A percentile compares a stretch with the other conserved stretches of the same genome.
Evolutionary conservation across 352 stramenopile genomes (phyloP).

Genomic region (Phytophthora pini): DNA sequence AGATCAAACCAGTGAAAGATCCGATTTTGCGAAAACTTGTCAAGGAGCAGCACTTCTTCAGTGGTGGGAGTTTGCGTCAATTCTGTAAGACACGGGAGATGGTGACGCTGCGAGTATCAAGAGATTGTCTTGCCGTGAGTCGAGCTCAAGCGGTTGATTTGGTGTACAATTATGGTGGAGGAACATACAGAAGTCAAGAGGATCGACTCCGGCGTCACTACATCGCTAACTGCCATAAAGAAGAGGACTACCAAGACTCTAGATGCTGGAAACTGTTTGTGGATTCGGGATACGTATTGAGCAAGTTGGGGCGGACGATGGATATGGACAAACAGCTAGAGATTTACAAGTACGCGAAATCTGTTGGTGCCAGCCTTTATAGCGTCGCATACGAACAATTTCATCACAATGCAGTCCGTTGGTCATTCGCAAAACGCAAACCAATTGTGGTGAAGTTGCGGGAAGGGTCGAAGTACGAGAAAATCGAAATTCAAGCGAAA

Average conservation of each 20-base stretch:
- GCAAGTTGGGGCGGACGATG: not conserved
- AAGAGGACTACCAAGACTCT: conserved; percentile 16
- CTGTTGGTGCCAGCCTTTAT: not conserved
- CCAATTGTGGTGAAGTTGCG: conserved; percentile 27
- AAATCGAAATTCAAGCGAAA: conserved; percentile 15
- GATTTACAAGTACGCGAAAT: not conserved
- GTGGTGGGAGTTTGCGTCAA: conserved; percentile 31
- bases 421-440: conserved; percentile 12
- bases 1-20: conserved; percentile 1
- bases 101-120: not conserved
- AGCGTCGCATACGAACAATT: conserved; percentile 13
- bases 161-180: conserved; percentile 21
- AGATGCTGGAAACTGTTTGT: conserved; percentile 12
- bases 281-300: conserved; percentile 27
- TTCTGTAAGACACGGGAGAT: conserved; percentile 11
- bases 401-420: conserved; percentile 18
- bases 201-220: conserved; percentile 32
- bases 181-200: conserved; percentile 6
- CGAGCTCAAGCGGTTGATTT: conserved; percentile 9
- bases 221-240: conserved; percentile 12
- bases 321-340: not conserved
- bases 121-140: conserved; percentile 4
- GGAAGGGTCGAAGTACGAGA: conserved; percentile 20
- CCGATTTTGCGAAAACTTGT: conserved; percentile 4
- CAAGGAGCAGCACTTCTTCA: conserved; percentile 25